These are phyloP conservation scores for Ceratocystis eucalypticola DNA, from an alignment of 2,329 filamentous ascomycete species.

Conservation along the genomic window DNA sequence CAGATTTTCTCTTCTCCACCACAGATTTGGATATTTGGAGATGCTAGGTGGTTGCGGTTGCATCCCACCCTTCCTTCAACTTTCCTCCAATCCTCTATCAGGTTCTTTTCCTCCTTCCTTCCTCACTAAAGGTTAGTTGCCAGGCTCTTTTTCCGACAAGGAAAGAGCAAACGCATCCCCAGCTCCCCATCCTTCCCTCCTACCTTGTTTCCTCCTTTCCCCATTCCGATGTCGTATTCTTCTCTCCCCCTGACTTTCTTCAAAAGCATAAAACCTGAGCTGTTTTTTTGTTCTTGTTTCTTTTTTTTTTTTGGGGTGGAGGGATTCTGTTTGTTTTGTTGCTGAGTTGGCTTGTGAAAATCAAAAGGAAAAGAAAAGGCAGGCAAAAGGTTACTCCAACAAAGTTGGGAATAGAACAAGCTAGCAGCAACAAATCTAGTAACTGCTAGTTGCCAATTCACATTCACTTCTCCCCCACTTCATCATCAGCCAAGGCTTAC, in stretches of 20 bases:
- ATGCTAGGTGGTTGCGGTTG: background rate
- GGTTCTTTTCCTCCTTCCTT: constrained; percentile 5
- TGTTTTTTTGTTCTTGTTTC: background rate
- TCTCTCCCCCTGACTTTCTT: background rate
- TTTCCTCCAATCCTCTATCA: background rate
- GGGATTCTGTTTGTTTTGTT: no score
- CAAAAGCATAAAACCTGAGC: background rate
- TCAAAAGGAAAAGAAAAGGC: background rate
- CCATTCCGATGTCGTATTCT: background rate
- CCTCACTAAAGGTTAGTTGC: no score
- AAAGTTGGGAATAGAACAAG: no score
- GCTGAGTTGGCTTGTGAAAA: background rate
- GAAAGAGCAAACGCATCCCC: no score
- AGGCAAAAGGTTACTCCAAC: no score
- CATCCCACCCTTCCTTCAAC: background rate
- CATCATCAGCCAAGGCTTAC: background rate
- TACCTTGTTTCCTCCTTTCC: background rate
- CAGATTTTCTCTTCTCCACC: background rate
- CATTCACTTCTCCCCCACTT: background rate
- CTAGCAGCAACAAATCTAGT: no score
- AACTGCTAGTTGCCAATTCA: no score
- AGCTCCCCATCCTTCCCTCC: background rate
- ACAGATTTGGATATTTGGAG: background rate
- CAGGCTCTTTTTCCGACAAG: no score
- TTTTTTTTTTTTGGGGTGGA: no score